Percentiles rank a stretch among this genome's conserved stretches.
Evolutionary conservation across 106 monocot genomes (phyloP).

Genomic region (Dendrobium catenatum): DNA sequence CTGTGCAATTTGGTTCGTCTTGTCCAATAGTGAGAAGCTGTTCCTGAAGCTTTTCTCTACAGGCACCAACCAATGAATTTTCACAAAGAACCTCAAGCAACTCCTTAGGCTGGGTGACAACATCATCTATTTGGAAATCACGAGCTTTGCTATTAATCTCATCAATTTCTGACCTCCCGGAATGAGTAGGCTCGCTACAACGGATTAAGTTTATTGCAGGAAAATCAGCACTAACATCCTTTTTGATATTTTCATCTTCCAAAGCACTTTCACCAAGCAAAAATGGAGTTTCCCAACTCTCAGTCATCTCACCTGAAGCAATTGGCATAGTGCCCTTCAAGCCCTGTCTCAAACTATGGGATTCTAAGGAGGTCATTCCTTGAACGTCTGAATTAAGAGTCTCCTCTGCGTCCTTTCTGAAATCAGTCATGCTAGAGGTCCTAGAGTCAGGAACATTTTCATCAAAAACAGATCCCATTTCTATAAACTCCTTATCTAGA

Average conservation of each 20-base stretch:
- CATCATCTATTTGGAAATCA: neutral
- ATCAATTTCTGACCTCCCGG: neutral
- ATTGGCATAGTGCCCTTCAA: neutral
- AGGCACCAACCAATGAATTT: neutral
- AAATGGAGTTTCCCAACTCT: neutral
- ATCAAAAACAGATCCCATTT: neutral
- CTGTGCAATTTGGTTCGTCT: constrained; percentile 14
- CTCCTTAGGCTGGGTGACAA: constrained; percentile 1
- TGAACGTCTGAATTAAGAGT: constrained; percentile 4
- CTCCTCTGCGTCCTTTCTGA: neutral
- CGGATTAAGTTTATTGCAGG: neutral
- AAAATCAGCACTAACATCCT: constrained; percentile 2
- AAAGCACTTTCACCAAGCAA: neutral
- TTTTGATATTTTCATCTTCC: neutral
- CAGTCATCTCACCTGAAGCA: constrained; percentile 1
- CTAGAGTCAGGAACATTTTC: neutral
- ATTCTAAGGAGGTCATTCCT: neutral
- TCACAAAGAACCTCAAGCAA: constrained; percentile 3
- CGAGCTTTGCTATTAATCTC: neutral
- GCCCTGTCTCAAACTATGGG: neutral
- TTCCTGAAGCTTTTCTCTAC: constrained; percentile 5
- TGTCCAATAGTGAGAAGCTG: constrained; percentile 4
- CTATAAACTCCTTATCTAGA: neutral
- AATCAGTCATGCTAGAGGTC: neutral
- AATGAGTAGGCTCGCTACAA: neutral